phyloP scores from a whole-genome alignment of 768 basidiomycete genomes.

The Hydnum rufescens region DNA sequence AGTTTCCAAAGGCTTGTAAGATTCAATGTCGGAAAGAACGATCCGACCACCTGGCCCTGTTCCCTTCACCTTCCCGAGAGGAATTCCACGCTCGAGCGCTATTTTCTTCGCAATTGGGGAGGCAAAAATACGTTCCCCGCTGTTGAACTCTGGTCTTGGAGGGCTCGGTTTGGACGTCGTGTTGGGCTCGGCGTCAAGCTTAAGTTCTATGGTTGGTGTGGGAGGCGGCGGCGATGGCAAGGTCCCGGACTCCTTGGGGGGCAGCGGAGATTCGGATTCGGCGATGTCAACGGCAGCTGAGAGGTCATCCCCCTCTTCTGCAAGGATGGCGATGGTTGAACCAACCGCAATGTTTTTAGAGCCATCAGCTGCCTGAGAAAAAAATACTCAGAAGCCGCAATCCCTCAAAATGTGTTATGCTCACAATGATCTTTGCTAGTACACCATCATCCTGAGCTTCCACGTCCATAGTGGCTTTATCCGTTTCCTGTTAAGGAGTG shows the following conservation, averaged over 20 bases:
- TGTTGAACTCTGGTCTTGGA: slow-evolving; percentile 32
- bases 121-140: slow-evolving; percentile 78
- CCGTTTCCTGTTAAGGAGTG: slow-evolving; percentile 60
- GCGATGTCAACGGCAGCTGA: slow-evolving; percentile 63
- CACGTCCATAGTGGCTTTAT: slow-evolving; percentile 99
- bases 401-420: slow-evolving; percentile 18
- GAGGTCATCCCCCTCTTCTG: slow-evolving; percentile 88
- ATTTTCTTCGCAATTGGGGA: slow-evolving; percentile 94
- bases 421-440: slow-evolving; percentile 87
- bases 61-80: slow-evolving; percentile 76
- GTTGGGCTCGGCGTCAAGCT: slow-evolving; percentile 26
- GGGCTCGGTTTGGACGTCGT: slow-evolving; percentile 13
- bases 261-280: slow-evolving; percentile 19
- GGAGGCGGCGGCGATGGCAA: slow-evolving; percentile 1
- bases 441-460: slow-evolving; percentile 97
- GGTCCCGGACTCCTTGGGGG: slow-evolving; percentile 20
- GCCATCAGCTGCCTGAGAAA: slow-evolving; percentile 52
- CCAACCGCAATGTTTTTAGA: slow-evolving; percentile 78
- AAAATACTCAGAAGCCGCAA: not conserved
- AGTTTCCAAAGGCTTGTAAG: slow-evolving; percentile 41
- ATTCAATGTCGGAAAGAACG: slow-evolving; percentile 85
- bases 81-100: slow-evolving; percentile 83
- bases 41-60: slow-evolving; percentile 89
- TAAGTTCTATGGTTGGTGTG: slow-evolving; percentile 15
- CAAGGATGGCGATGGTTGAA: slow-evolving; percentile 73